These are phyloP conservation scores for Fusarium dlaminii DNA, from an alignment of 2,329 filamentous ascomycete species.

Conservation along the genomic window DNA sequence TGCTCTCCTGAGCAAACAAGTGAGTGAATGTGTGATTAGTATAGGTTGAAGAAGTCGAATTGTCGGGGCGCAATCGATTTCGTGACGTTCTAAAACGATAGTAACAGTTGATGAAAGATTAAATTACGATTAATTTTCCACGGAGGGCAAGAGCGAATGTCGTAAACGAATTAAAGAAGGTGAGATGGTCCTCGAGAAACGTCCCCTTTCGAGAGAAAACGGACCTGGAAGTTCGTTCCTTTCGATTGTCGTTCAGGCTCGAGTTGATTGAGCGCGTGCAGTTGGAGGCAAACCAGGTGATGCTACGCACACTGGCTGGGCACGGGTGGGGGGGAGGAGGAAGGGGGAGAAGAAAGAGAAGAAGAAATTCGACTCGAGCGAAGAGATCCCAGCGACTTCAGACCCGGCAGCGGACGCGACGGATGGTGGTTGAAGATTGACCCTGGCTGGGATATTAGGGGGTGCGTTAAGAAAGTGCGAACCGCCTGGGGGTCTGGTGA, in stretches of 20 bases:
- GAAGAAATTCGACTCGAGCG: conserved; percentile 25
- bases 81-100: conserved; percentile 34
- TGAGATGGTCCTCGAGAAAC: conserved; percentile 32
- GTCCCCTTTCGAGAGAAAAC: conserved; percentile 22
- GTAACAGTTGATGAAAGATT: conserved; percentile 41
- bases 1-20: conserved; percentile 36
- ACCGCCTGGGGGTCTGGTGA: conserved; percentile 6
- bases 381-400: conserved; percentile 27
- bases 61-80: conserved; percentile 22
- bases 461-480: conserved; percentile 24
- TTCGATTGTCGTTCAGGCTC: conserved; percentile 38
- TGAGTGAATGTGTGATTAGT: conserved; percentile 30
- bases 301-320: conserved; percentile 38
- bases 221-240: conserved; percentile 39
- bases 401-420: conserved; percentile 18
- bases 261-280: conserved; percentile 26
- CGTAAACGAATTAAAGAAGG: conserved; percentile 32
- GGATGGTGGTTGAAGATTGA: conserved; percentile 29
- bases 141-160: conserved; percentile 34
- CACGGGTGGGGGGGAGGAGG: conserved; percentile 33
- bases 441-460: conserved; percentile 33
- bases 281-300: conserved; percentile 39
- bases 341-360: conserved; percentile 10
- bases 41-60: conserved; percentile 25
- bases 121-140: conserved; percentile 41